Percentiles rank a stretch among this genome's conserved stretches.
Conservation (phyloP, 208 protist genomes). For the Crithidia fasciculata region DNA sequence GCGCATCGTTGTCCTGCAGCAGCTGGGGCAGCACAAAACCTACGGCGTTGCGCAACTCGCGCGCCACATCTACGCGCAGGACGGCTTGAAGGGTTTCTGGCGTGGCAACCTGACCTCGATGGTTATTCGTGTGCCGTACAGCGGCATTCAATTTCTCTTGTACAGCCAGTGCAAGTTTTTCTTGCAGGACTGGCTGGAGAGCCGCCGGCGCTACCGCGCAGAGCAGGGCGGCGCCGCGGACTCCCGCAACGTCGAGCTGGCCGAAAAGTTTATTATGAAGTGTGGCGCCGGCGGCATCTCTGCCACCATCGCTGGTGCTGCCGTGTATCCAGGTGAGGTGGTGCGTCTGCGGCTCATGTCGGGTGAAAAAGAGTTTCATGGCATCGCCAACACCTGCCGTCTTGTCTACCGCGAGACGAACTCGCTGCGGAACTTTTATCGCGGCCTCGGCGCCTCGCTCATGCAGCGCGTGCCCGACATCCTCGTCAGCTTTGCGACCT, state of each 20-base stretch:
- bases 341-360: conserved; percentile 92
- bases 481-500: conserved; percentile 86
- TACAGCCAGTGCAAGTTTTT: conserved; percentile 85
- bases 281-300: conserved; percentile 86
- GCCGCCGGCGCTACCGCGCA: conserved; percentile 15
- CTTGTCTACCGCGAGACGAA: conserved; percentile 79
- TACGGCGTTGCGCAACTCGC: conserved; percentile 51
- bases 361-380: conserved; percentile 68
- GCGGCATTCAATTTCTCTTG: conserved; percentile 85
- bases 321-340: conserved; percentile 87
- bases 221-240: conserved; percentile 7
- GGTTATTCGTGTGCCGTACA: conserved; percentile 90
- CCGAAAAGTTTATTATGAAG: conserved; percentile 88
- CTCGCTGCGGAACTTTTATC: conserved; percentile 85
- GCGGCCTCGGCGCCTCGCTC: conserved; percentile 81
- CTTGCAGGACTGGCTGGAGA: conserved; percentile 69
- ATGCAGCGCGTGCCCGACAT: conserved; percentile 90
- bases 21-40: conserved; percentile 72
- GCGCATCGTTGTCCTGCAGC: conserved; percentile 87
- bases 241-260: conserved; percentile 24
- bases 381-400: conserved; percentile 61
- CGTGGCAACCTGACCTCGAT: conserved; percentile 90
- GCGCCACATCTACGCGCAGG: conserved; percentile 54
- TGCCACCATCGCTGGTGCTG: conserved; percentile 77
- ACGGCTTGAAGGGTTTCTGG: conserved; percentile 85